phyloP scores from a whole-genome alignment of 2,329 filamentous ascomycete species.

The Exophiala sp. region DNA sequence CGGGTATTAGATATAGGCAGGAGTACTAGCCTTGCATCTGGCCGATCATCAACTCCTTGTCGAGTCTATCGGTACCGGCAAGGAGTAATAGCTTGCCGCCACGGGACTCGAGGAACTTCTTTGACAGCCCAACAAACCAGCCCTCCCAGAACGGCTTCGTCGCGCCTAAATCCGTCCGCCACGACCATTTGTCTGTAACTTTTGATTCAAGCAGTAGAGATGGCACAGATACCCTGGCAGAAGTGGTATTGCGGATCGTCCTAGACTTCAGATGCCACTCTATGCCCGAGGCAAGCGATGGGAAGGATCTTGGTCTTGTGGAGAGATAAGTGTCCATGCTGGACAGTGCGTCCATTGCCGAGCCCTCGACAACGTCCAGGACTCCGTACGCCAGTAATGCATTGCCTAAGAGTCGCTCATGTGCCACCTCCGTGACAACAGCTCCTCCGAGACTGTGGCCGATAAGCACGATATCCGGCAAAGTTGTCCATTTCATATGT shows the following conservation, averaged over 20 bases:
- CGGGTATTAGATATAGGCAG: neutral
- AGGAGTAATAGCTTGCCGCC: constrained; percentile 76
- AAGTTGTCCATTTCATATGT: constrained; percentile 66
- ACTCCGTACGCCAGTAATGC: constrained; percentile 81
- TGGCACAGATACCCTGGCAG: constrained; percentile 85
- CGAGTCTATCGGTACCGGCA: constrained; percentile 83
- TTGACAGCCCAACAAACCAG: constrained; percentile 86
- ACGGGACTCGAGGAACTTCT: constrained; percentile 74
- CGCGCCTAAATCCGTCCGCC: constrained; percentile 77
- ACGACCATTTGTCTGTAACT: constrained; percentile 41
- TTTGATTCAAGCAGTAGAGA: constrained; percentile 57
- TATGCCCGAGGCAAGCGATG: constrained; percentile 73
- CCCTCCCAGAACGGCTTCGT: constrained; percentile 92
- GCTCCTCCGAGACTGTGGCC: constrained; percentile 93
- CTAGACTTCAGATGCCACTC: constrained; percentile 91
- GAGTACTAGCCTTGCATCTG: constrained; percentile 78
- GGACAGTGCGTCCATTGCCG: constrained; percentile 87
- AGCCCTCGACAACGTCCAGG: constrained; percentile 92
- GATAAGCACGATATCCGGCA: constrained; percentile 76
- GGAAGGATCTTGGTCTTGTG: constrained; percentile 73
- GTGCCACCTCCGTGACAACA: constrained; percentile 80
- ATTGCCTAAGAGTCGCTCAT: constrained; percentile 60
- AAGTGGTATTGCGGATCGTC: constrained; percentile 76
- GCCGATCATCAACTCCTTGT: constrained; percentile 89
- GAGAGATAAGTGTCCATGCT: constrained; percentile 92